These are phyloP conservation scores for Cercophora sp. DNA, from an alignment of 495 filamentous ascomycete genomes.

Conservation along the genomic window DNA sequence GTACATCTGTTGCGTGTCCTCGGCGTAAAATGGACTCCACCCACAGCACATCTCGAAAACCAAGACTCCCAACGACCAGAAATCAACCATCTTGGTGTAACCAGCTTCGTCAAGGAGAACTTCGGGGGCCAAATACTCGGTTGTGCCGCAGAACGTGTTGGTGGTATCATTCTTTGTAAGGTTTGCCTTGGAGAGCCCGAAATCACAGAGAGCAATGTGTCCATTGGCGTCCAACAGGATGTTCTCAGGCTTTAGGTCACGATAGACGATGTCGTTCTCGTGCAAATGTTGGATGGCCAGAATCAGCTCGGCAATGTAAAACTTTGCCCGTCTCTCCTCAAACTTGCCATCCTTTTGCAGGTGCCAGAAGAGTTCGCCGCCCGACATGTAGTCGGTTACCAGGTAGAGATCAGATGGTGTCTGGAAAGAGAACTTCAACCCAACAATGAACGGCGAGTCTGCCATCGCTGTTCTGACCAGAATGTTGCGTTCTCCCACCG, in stretches of 20 bases:
- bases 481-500: constrained; percentile 94
- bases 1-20: constrained; percentile 99
- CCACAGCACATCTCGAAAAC: constrained; percentile 99
- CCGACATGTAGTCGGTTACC: constrained; percentile 99
- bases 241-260: constrained; percentile 96
- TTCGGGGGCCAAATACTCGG: constrained; percentile 94
- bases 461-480: constrained; percentile 92
- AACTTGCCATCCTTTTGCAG: constrained; percentile 96
- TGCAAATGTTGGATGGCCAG: constrained; percentile 93
- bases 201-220: constrained; percentile 93
- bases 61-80: constrained; percentile 96
- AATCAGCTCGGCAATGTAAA: constrained; percentile 98
- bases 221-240: constrained; percentile 90
- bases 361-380: constrained; percentile 98
- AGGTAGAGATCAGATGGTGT: constrained; percentile 94
- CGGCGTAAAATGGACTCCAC: constrained; percentile 98
- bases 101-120: constrained; percentile 92
- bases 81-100: constrained; percentile 99
- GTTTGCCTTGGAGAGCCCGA: constrained; percentile 95
- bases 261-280: constrained; percentile 95
- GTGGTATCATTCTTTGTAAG: constrained; percentile 93
- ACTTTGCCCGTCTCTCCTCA: constrained; percentile 90
- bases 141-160: constrained; percentile 98
- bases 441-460: constrained; percentile 96
- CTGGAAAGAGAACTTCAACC: constrained; percentile 98